Evolutionary conservation across 129 eudicot genomes (phyloP).

Genomic region (Lactuca saligna): DNA sequence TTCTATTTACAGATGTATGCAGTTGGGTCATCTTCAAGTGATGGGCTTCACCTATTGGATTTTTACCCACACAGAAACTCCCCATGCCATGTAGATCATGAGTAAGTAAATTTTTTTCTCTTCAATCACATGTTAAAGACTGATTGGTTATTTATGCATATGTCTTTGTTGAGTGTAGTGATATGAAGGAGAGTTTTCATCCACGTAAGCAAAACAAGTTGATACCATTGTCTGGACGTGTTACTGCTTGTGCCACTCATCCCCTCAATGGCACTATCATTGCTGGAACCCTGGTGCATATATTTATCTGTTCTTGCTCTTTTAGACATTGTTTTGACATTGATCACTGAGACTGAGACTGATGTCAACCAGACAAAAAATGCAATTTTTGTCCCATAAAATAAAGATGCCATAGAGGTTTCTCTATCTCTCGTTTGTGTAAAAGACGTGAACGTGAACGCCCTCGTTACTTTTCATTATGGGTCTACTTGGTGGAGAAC

Average conservation of each 20-base stretch:
- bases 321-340: neutral
- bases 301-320: slow-evolving; percentile 8
- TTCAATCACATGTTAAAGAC: neutral
- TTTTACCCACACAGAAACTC: slow-evolving; percentile 73
- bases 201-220: slow-evolving; percentile 50
- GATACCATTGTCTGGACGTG: slow-evolving; percentile 52
- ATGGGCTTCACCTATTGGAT: slow-evolving; percentile 78
- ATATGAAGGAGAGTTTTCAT: slow-evolving; percentile 31
- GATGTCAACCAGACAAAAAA: neutral
- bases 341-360: no score
- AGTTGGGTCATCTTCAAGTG: slow-evolving; percentile 65
- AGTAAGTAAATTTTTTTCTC: slow-evolving; percentile 42
- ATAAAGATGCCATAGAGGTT: neutral
- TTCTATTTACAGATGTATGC: slow-evolving; percentile 61
- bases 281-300: slow-evolving; percentile 79
- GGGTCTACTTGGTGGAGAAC: neutral
- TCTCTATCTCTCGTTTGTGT: no score
- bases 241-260: slow-evolving; percentile 82
- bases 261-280: slow-evolving; percentile 72
- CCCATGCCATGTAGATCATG: slow-evolving; percentile 84
- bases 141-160: neutral
- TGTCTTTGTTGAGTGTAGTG: slow-evolving; percentile 43
- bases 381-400: neutral
- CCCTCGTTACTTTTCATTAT: no score
- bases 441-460: no score